Base-by-base conservation (phyloP, 371 early-diverging fungal genomes). In the Blastocladiella emersonii region DNA sequence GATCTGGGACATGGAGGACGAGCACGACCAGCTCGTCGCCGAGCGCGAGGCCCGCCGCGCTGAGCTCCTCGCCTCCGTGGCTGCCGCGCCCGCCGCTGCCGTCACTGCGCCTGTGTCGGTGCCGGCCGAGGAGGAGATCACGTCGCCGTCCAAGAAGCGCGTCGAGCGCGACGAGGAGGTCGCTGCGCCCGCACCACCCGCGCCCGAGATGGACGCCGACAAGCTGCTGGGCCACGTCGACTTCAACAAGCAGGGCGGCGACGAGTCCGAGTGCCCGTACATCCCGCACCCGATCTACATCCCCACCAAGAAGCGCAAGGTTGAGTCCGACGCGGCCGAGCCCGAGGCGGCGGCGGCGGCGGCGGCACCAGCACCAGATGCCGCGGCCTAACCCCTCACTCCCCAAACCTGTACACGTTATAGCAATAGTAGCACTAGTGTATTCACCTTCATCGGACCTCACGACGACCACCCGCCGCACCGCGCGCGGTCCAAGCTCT, bases 1-100 rank as follows among this genome's bases (percentile, higher is more conserved):
- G 30, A 45, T 72, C 34, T 79, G 73, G 62, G 77, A 70, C 13
- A 61, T 81, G 53, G 72, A 57, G 48, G 74, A 73, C 0, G 73
- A 72, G 56, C 72, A 74, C 53, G 67, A 78, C 19, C 61, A 69
- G 39, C 63, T 67, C 10, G 53, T 69, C 34, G 65, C 61, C 0
- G 64, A 72, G 19, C 74, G 78, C 17, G 61, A 68, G 41, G 61
- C 67, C n/a, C 61, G 68, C 35, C 63, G 66, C 19, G 51, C 32
- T 57, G 37, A 15, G 61, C 32, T 70, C 55, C 60, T 56, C 35
- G 66, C 27, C 21, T n/a, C n/a, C n/a, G n/a, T n/a, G n/a, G 48
- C 19, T 1, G 23, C 8, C 23, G 48, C 48, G 25, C 8, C 48
- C 23, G 8, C 13, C 13, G 39, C 13, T 37, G 39, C 39, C 13